Base-by-base conservation (phyloP, 805 yeast species). In the Ascoidea tarda region DNA sequence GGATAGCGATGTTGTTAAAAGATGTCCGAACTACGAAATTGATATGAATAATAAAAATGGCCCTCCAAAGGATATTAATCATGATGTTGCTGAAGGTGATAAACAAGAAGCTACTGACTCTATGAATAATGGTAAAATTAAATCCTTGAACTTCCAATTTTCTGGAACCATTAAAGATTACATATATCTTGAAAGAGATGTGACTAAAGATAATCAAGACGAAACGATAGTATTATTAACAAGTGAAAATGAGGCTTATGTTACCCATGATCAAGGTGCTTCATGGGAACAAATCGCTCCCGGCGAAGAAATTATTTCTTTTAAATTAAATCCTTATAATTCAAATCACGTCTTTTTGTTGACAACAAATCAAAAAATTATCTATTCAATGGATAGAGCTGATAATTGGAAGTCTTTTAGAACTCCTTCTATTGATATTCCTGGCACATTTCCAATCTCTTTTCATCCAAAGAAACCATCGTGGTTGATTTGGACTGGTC, bases 301-400 rank as follows among this genome's bases (percentile, higher is more conserved):
- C 14, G 32, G 32, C 12, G 49, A 47, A 16, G 49, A 47, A 28
- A 47, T 47, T 32, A 47, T 14, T 12, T 14, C 21, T 32, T 47
- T 28, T 5, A 47, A 32, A 31, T 47, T 47, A 48, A 89, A 93
- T 55, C 79, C 79, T 6, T 75, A 74, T 54, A 70, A 71, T 55
- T 73, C 78, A 1, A 78, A 84, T 54, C 73, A 75, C 38, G 77
- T 44, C 28, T 62, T 62, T 49, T 52, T 63, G 52, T 47, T 33
- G 32, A 47, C 21, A 16, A 47, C 14, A 8, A 47, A 47, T 47
- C 21, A 47, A 16, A 8, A 33, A 16, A 47, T 47, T 16, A 47
- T 47, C n/a, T 47, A 47, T 32, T 47, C 49, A 14, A 47, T 28
- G 14, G 32, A 21, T 8, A 47, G 21, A 6, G 49, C 21, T 6